Evolutionary conservation across 192 early-diverging fungal species (phyloP).

Genomic region (Mortierella alpina): DNA sequence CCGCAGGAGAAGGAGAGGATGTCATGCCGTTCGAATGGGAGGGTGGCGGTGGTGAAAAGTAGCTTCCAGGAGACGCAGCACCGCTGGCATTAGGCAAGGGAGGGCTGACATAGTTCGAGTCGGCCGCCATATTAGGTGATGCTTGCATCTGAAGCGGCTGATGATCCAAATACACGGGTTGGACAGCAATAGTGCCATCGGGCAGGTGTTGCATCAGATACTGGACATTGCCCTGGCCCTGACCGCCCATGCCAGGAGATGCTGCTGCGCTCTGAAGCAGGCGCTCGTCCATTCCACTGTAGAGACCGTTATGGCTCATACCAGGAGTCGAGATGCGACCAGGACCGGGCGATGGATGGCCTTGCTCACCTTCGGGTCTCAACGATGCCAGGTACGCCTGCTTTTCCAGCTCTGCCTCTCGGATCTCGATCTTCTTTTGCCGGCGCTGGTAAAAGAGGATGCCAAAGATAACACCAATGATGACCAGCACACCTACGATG

Average conservation of each 20-base stretch:
- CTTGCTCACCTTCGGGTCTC: constrained; percentile 7
- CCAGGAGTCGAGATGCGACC: constrained; percentile 24
- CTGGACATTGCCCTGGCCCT: constrained; percentile 41
- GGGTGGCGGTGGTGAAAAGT: constrained; percentile 15
- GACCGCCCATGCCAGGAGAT: constrained; percentile 26
- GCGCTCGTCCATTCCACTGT: constrained; percentile 37
- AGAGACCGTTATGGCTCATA: constrained; percentile 20
- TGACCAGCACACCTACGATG: constrained; percentile 1
- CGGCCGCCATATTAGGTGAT: constrained; percentile 23
- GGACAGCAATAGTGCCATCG: constrained; percentile 47
- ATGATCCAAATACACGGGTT: constrained; percentile 47
- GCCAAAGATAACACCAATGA: constrained; percentile 8
- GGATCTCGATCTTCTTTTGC: constrained; percentile 29
- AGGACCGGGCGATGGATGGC: background rate
- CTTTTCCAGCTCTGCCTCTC: constrained; percentile 23
- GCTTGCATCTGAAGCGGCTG: constrained; percentile 25
- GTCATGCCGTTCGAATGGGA: background rate
- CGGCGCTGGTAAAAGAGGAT: constrained; percentile 15
- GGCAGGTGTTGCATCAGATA: constrained; percentile 51
- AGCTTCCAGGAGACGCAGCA: background rate
- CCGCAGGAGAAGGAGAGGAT: background rate
- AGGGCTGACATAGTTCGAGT: constrained; percentile 23
- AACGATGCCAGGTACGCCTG: constrained; percentile 18
- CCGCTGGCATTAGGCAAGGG: background rate
- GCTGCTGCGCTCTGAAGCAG: constrained; percentile 12